Evolutionary conservation across 306 rosid genomes (phyloP).

Genomic region (Styphnolobium japonicum): DNA sequence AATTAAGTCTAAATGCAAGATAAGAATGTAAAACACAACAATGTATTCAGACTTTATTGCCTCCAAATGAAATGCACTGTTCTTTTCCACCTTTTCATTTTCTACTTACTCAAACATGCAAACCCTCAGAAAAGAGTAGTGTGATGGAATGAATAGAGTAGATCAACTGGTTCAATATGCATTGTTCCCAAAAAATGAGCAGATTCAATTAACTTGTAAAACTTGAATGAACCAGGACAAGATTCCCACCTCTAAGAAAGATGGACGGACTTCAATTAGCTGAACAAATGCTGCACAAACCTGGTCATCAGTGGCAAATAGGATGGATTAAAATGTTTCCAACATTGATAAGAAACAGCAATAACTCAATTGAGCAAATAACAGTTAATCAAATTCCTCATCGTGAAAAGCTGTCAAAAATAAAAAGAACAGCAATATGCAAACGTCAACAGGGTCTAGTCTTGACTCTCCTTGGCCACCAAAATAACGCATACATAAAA

Average conservation of each 20-base stretch:
- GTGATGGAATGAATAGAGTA: background rate
- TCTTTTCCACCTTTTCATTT: background rate
- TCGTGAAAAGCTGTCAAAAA: background rate
- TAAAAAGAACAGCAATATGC: background rate
- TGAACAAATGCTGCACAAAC: slow-evolving; percentile 96
- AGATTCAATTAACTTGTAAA: background rate
- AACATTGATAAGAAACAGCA: slow-evolving; percentile 21
- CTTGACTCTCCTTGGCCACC: background rate
- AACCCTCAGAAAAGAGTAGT: background rate
- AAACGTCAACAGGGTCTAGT: background rate
- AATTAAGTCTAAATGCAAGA: background rate
- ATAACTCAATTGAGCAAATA: background rate
- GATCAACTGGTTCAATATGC: slow-evolving; percentile 14
- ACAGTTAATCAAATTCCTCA: background rate
- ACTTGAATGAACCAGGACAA: slow-evolving; percentile 15
- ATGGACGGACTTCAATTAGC: slow-evolving; percentile 90
- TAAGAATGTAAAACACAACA: slow-evolving; percentile 2
- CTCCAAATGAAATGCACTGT: slow-evolving; percentile 4
- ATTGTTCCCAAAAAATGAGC: background rate
- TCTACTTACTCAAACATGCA: background rate
- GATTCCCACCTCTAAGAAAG: slow-evolving; percentile 82
- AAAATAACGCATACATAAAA: background rate
- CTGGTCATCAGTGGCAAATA: slow-evolving; percentile 51
- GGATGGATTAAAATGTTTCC: slow-evolving; percentile 25
- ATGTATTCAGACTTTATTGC: background rate